Base-by-base conservation (phyloP, 177 flowering plant species). In the Vitis hybrid region DNA sequence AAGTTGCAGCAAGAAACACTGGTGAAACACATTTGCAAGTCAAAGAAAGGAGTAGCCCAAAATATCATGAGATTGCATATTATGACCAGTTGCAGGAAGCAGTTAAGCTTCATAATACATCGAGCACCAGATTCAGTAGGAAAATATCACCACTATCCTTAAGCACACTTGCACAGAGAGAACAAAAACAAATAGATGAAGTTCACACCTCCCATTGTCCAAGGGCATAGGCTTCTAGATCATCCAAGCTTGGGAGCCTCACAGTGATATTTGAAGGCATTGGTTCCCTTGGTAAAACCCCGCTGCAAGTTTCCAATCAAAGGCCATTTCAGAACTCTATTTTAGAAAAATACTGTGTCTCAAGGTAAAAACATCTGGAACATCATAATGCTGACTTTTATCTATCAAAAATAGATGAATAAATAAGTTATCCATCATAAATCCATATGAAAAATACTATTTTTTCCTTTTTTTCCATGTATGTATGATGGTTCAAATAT, bases 1-100 rank as follows among this genome's bases (percentile, higher is more conserved):
- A 69, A 94, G 95, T 80, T 91, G 97, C 78, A 94, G 85, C 85
- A 92, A 83, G 81, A 94, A 94, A 80, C 88, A 72, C 99, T 92
- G 89, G 21, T 74, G 76, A 66, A 70, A 60, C 81, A 83, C 54
- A 74, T 72, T 60, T 65, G 60, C 40, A 80, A 49, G 57, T 63
- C 60, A 73, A 58, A 15, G 71, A 72, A 68, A 62, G 74, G 63
- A 52, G 15, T 46, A 78, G 60, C 65, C 68, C 30, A 74, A 73
- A 72, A 56, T 21, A 54, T 30, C 49, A 79, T n/a, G 14, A 57
- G 62, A 57, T 46, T 49, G 62, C 68, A 77, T 6, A 55, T 30
- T 11, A 40, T 40, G 62, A 56, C 59, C 49, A 60, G 68, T 11
- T 6, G 52, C 40, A 65, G 58, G 62, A 70, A 71, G 60, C 67